Evolutionary conservation across 441 rosid species (phyloP).

Genomic region (Pelargonium fulgidum): DNA sequence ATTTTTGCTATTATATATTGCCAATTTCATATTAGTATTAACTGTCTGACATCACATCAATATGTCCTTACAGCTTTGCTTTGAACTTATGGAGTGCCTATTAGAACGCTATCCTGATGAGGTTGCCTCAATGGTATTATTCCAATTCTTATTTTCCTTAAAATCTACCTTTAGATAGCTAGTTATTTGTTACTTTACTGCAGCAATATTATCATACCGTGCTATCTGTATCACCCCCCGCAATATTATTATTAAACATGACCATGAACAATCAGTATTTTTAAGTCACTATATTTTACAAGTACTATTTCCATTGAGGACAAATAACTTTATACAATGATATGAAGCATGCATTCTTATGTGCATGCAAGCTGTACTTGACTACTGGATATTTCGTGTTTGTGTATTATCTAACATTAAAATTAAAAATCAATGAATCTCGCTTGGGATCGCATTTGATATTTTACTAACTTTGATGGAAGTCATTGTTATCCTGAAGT

Average conservation of each 20-base stretch:
- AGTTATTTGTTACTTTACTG: no score
- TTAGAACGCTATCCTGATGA: constrained; percentile 50
- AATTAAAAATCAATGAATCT: background rate
- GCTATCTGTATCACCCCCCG: no score
- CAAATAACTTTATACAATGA: background rate
- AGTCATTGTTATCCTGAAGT: background rate
- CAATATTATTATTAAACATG: no score
- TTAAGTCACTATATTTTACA: background rate
- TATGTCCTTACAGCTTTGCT: constrained; percentile 60
- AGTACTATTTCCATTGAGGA: background rate
- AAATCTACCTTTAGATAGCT: background rate
- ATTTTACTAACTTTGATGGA: background rate
- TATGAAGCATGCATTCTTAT: background rate
- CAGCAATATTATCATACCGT: no score
- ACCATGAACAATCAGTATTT: background rate
- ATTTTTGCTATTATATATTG: background rate
- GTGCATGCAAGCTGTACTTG: background rate
- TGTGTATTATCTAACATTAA: background rate
- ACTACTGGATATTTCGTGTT: background rate
- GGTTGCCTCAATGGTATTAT: constrained; percentile 49
- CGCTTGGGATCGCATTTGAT: background rate
- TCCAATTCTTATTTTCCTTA: constrained; percentile 19
- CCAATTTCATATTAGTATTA: constrained; percentile 16
- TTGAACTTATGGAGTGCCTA: constrained; percentile 76
- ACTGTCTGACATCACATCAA: constrained; percentile 20